Base-by-base conservation (phyloP, 202 grass and related monocot genomes). In the Schoenoplectus tabernaemontani region DNA sequence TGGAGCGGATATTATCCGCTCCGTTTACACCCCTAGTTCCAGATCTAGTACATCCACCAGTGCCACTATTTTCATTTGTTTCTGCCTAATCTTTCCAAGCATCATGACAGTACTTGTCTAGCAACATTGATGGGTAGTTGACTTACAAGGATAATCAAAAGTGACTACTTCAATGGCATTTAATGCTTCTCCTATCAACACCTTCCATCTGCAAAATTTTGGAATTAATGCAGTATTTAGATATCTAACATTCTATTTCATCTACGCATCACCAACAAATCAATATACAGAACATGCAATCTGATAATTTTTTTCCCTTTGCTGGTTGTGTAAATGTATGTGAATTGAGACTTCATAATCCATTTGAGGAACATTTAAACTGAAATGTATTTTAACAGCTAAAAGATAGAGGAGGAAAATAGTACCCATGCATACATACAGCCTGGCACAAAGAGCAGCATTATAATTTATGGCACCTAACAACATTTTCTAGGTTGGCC, bases 71-170 rank as follows among this genome's bases (percentile, higher is more conserved):
- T 56, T 56, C 15, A 19, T 56, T 56, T 20, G 51, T 56, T 56
- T 56, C 4, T 58, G 59, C 30, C 17, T 23, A 8, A 19, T 64
- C 7, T 47, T 51, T 28, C 15, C 64, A 50, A 65, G 57, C 54
- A 80, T 7, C 23, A 80, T 33, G 23, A 62, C 11, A 48, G 4
- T 48, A 48, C 5, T 72, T 32, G 23, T 28, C 17, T 47, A 19
- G 19, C 0, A 12, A 42, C n/a, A 51, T 47, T 46, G 20, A 42
- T 7, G 8, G 47, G 30, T 2, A 47, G 19, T 15, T 56, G 56
- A 90, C 93, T 91, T 64, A 97, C 93, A 97, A 65, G 91, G 93
- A 83, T 97, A 97, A 50, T 97, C 91, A 85, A 97, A 97, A 61
- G 87, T 93, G 28, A 92, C 84, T 34, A 93, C 93, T 84, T 89